A percentile compares a stretch with the other conserved stretches of the same genome.
These are phyloP conservation scores for Kwoniella newhampshirensis DNA, from an alignment of 768 basidiomycete genomes.

Conservation along the genomic window DNA sequence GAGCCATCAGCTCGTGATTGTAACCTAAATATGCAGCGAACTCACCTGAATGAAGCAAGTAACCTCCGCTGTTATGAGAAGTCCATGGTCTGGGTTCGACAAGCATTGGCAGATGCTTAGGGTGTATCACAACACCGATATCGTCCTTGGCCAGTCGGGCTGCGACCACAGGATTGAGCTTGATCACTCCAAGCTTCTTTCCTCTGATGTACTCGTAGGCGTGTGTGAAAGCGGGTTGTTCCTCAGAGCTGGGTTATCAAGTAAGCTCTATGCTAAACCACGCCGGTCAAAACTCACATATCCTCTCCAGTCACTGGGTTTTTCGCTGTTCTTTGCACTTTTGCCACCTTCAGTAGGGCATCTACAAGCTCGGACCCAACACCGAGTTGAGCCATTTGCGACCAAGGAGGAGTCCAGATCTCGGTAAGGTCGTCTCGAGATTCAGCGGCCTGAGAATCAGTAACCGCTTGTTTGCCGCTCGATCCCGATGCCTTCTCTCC, in stretches of 20 bases:
- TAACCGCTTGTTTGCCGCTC: not conserved
- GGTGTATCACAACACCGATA: conserved; percentile 72
- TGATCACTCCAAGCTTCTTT: conserved; percentile 86
- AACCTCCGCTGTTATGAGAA: conserved; percentile 72
- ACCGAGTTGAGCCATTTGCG: conserved; percentile 69
- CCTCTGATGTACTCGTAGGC: conserved; percentile 92
- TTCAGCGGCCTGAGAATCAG: not conserved
- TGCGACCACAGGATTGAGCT: conserved; percentile 75
- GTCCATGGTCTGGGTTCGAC: conserved; percentile 87
- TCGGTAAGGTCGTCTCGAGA: conserved; percentile 21
- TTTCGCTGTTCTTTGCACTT: conserved; percentile 64
- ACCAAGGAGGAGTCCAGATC: conserved; percentile 65
- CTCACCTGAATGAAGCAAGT: conserved; percentile 74
- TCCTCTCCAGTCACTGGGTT: conserved; percentile 62
- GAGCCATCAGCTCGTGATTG: conserved; percentile 10
- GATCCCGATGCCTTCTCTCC: conserved; percentile 21
- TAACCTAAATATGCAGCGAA: conserved; percentile 8
- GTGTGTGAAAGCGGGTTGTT: conserved; percentile 87
- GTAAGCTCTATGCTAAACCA: not conserved
- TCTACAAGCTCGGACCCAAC: conserved; percentile 82
- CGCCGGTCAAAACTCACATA: conserved; percentile 57
- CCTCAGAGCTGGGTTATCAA: conserved; percentile 61
- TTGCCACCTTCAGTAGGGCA: conserved; percentile 78
- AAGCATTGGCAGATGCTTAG: conserved; percentile 94
- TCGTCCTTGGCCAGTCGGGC: conserved; percentile 74